Base-by-base conservation (phyloP, 805 yeast genomes). In the Candida maris region DNA sequence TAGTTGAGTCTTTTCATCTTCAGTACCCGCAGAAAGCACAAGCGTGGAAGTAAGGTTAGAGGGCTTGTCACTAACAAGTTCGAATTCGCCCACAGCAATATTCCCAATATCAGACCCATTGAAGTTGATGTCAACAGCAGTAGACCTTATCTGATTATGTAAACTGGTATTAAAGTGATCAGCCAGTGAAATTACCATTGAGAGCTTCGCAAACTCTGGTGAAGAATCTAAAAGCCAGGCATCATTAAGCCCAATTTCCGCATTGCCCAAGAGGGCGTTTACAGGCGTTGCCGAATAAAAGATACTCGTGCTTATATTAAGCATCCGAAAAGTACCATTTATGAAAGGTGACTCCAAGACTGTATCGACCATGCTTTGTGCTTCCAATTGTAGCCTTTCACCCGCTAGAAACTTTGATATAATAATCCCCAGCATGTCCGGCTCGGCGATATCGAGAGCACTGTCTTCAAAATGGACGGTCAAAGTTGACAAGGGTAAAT, bases 81-180 rank as follows among this genome's bases (percentile, higher is more conserved):
- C 24, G 2, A 65, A 38, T 4, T 56, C 52, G 0, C 45, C 21
- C 1, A 66, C 10, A 13, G 43, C 52, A 5, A 65, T 27, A 5
- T 38, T 35, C 0, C 71, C 77, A 24, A 73, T 44, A 1, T 19
- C 34, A 0, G 71, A 56, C 1, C 55, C 57, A 35, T 68, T 65
- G 41, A 52, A 58, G 2, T 24, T 29, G 12, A 55, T 19, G 23
- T 46, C 54, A 37, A 54, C 33, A n/a, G 29, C 40, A 12, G 44
- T 20, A 5, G 28, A 28, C 7, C 36, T 45, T 5, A 70, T 32
- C 5, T 54, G 48, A 15, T 69, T 44, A 5, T 46, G 47, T 15
- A 64, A 8, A 10, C 30, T 41, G 5, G 62, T n/a, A 6, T 45
- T 38, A 16, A 63, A 44, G 1, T 72, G 70, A 42, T 68, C 71